Evolutionary conservation across 108 stramenopile species (phyloP), one percentile per base, ranked within the genome.

Genomic region (Pseudonitzschia multiseries): DNA sequence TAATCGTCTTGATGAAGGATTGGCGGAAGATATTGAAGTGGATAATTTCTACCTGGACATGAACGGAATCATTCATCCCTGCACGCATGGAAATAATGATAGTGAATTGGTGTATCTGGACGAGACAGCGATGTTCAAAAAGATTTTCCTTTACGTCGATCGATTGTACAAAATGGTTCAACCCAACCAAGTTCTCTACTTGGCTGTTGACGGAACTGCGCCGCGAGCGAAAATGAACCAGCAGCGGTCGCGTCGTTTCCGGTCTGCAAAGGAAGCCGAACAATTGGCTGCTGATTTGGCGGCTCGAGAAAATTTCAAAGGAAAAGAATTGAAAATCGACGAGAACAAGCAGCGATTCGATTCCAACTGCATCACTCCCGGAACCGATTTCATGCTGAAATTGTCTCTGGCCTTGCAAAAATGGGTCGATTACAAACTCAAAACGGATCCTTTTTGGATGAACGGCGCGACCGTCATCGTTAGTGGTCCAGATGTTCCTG

Each of bases 201-300:
- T 99, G 27, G 99, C 99, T 20, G 96, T 99, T 14, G 99, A 99
- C 74, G 99, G 99, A 24, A 96, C 97, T 31, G 99, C 99, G 22
- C 99, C 99, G 0, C 90, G 99, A 6, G 99, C 99, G 42, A 99
- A 99, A 80, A 98, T 99, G 98, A 99, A 99, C 76, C 99, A 99
- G 75, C 99, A 99, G 80, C 95, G 99, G 20, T 89, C 92, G 9
- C 88, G 99, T 52, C 93, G 99, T n/a, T 98, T 98, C 73, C 93
- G 97, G 15, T 82, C 86, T 2, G 89, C 96, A 65, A 96, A 95
- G 76, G 99, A 98, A 76, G 88, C 94, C 6, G 97, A 97, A 83
- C 74, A 84, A 42, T 46, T 90, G 65, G 83, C 94, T 28, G 93
- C 96, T 26, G 92, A 90, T 46, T 60, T 97, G 36, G 60, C 97